These are phyloP conservation scores for Tolypocladium album DNA, from an alignment of 2,329 filamentous ascomycete genomes.

Conservation along the genomic window DNA sequence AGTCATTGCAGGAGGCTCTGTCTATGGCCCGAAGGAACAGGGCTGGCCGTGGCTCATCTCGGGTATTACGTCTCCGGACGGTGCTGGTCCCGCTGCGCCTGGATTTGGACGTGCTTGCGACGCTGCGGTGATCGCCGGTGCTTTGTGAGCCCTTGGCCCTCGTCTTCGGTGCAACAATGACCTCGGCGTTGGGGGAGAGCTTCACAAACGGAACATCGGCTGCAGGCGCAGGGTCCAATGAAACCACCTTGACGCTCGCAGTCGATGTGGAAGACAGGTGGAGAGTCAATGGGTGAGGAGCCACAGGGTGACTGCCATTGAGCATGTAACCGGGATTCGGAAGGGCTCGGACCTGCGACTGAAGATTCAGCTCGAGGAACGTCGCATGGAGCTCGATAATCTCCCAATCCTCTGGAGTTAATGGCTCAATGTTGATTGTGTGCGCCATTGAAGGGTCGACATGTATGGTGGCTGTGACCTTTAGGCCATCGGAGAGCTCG, in stretches of 20 bases:
- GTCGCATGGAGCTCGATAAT: conserved; percentile 96
- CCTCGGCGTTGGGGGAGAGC: conserved; percentile 86
- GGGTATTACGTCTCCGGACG: conserved; percentile 40
- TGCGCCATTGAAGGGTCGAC: conserved; percentile 84
- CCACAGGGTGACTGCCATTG: conserved; percentile 36
- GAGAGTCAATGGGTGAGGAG: conserved; percentile 72
- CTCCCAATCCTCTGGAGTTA: conserved; percentile 96
- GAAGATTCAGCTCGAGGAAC: conserved; percentile 87
- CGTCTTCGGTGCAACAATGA: conserved; percentile 92
- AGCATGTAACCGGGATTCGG: conserved; percentile 68
- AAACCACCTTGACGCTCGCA: conserved; percentile 79
- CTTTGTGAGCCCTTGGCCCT: conserved; percentile 57
- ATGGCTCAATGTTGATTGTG: conserved; percentile 91
- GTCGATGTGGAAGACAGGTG: conserved; percentile 94
- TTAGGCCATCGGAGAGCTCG: conserved; percentile 72
- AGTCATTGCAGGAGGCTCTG: conserved; percentile 55
- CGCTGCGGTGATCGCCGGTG: conserved; percentile 68
- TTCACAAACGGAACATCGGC: conserved; percentile 73
- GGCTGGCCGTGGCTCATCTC: conserved; percentile 55
- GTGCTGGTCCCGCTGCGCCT: conserved; percentile 72
- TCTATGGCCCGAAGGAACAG: conserved; percentile 77
- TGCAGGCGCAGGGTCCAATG: conserved; percentile 64
- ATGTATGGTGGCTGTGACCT: conserved; percentile 62
- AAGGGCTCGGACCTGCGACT: conserved; percentile 84
- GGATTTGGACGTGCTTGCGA: conserved; percentile 67